Conservation (phyloP, 2,329 filamentous ascomycete genomes). For the Aspergillus alliaceus region DNA sequence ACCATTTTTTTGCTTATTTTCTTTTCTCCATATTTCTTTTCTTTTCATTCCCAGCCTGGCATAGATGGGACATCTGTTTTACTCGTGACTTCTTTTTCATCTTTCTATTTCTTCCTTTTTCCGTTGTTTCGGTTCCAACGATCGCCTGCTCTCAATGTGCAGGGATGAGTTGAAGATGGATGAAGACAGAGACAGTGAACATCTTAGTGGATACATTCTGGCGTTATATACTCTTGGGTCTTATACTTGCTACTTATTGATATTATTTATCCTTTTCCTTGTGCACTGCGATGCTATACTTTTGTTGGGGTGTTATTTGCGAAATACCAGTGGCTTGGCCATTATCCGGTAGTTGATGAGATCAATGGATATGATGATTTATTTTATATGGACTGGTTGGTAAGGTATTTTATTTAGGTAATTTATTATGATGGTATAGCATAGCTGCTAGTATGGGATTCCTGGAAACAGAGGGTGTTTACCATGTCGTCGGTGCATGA, state of each 20-base stretch:
- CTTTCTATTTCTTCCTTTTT: background rate
- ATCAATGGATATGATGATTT: conserved; percentile 1
- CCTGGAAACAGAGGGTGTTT: background rate
- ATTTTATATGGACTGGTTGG: background rate
- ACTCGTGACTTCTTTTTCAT: conserved; percentile 1
- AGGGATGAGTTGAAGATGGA: background rate
- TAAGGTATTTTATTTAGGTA: background rate
- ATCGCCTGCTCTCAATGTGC: background rate
- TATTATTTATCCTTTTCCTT: background rate
- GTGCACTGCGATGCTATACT: background rate
- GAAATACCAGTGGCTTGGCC: background rate
- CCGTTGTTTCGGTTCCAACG: background rate
- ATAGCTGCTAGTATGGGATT: background rate
- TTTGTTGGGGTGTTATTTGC: background rate
- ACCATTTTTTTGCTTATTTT: background rate
- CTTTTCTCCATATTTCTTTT: conserved; percentile 1
- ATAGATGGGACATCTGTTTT: conserved; percentile 13
- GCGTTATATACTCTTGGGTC: conserved; percentile 18
- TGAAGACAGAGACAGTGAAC: background rate
- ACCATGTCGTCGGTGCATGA: background rate
- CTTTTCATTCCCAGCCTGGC: background rate
- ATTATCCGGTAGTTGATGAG: conserved; percentile 1
- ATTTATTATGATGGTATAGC: no score
- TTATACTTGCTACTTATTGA: background rate
- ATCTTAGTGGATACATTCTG: conserved; percentile 9